A percentile compares a stretch with the other conserved stretches of the same genome.
Evolutionary conservation across 495 filamentous ascomycete species (phyloP).

Genomic region (Aspergillus conjunctus): DNA sequence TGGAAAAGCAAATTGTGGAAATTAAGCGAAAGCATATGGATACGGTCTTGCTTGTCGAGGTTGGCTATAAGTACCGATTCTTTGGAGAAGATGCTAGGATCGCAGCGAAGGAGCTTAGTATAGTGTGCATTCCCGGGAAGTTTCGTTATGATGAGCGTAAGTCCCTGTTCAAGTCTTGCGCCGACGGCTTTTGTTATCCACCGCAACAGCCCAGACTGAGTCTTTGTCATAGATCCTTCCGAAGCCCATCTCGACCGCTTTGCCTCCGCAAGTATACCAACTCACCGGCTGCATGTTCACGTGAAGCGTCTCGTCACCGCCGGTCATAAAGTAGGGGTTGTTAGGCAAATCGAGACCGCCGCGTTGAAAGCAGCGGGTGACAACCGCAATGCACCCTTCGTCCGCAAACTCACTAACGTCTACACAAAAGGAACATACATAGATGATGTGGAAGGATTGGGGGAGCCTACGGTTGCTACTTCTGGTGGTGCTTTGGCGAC

Average conservation of each 20-base stretch:
- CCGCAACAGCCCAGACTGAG: no score
- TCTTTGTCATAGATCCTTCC: constrained; percentile 60
- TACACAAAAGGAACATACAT: constrained; percentile 99
- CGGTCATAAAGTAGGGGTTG: constrained; percentile 94
- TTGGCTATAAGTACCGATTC: constrained; percentile 97
- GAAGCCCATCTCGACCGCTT: constrained; percentile 93
- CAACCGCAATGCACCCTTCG: constrained; percentile 91
- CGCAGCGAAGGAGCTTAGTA: constrained; percentile 88
- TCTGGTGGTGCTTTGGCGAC: constrained; percentile 65
- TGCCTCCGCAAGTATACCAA: constrained; percentile 92
- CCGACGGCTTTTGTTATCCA: background rate
- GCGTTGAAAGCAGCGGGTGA: constrained; percentile 95
- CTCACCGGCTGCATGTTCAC: constrained; percentile 89
- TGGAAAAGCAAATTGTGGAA: constrained; percentile 91
- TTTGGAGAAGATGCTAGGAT: constrained; percentile 95
- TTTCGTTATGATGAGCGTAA: constrained; percentile 88
- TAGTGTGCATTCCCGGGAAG: constrained; percentile 97
- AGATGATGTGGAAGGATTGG: constrained; percentile 86
- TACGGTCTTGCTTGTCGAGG: constrained; percentile 85
- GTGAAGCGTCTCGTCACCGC: constrained; percentile 91
- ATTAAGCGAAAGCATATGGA: constrained; percentile 93
- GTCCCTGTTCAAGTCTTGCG: constrained; percentile 19
- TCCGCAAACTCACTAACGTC: constrained; percentile 89
- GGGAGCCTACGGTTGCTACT: constrained; percentile 48
- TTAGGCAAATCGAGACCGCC: constrained; percentile 97